These are phyloP conservation scores for Alternaria brassicicola DNA, from an alignment of 2,329 filamentous ascomycete genomes.

Conservation along the genomic window DNA sequence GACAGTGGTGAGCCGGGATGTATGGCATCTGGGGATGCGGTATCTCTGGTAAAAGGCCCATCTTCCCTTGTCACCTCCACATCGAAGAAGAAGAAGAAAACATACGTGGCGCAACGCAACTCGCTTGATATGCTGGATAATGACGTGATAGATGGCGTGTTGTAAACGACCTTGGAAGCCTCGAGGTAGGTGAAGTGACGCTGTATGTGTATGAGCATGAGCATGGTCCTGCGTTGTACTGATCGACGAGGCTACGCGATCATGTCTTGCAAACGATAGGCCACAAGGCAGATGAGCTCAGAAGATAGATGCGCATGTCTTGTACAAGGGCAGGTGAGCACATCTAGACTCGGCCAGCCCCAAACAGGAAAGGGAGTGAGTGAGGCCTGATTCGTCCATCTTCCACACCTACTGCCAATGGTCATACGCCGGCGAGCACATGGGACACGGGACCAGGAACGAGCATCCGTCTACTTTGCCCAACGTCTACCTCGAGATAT, in stretches of 20 bases:
- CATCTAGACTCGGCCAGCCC: slow-evolving; percentile 29
- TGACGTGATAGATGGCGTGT: slow-evolving; percentile 22
- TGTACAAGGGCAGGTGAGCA: slow-evolving; percentile 34
- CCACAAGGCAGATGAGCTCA: slow-evolving; percentile 13
- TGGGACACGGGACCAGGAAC: slow-evolving; percentile 30
- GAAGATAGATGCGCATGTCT: slow-evolving; percentile 24
- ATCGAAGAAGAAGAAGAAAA: not conserved
- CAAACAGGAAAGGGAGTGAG: slow-evolving; percentile 25
- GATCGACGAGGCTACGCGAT: not conserved
- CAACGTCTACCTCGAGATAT: slow-evolving; percentile 4
- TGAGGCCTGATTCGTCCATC: slow-evolving; percentile 36
- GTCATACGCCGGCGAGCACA: slow-evolving; percentile 31
- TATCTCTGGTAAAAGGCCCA: not conserved
- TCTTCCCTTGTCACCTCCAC: not conserved
- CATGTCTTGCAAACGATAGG: slow-evolving; percentile 11
- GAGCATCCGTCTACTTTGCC: slow-evolving; percentile 21
- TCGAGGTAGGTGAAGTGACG: not conserved
- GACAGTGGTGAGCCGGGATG: not conserved
- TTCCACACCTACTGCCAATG: slow-evolving; percentile 30
- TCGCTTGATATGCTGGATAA: slow-evolving; percentile 3
- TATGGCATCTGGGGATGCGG: not conserved
- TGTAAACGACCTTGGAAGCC: slow-evolving; percentile 1
- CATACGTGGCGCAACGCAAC: not conserved
- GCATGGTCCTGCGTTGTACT: not conserved
- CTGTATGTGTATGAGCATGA: not conserved